phyloP scores from a whole-genome alignment of 2,329 filamentous ascomycete species.

The Claviceps sp. region DNA sequence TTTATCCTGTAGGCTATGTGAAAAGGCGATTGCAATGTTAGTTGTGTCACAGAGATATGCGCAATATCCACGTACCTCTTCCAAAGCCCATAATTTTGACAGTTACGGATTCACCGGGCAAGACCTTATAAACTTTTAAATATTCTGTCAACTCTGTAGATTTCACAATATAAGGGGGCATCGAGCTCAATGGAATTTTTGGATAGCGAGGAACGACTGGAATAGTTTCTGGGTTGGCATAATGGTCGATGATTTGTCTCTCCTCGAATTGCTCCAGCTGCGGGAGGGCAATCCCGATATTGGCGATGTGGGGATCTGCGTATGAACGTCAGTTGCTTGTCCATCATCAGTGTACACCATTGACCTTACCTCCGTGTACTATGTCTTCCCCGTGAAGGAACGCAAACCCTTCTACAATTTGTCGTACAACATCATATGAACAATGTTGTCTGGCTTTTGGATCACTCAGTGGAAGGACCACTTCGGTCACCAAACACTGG shows the following conservation, averaged over 20 bases:
- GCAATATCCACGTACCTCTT: neutral
- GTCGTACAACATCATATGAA: neutral
- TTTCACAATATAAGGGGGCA: neutral
- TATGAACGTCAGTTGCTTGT: neutral
- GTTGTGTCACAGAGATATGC: too few relatives aligned
- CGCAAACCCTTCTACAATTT: conserved; percentile 1
- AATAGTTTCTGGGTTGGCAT: neutral
- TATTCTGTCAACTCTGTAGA: neutral
- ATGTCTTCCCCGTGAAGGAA: neutral
- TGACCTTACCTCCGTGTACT: too few relatives aligned
- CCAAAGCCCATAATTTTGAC: conserved; percentile 1
- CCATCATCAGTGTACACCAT: neutral
- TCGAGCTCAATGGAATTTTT: neutral
- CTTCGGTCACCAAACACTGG: conserved; percentile 5
- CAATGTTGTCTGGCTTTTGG: neutral
- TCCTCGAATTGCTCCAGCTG: too few relatives aligned
- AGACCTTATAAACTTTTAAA: neutral
- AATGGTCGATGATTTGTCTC: neutral
- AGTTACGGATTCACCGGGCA: neutral
- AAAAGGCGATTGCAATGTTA: too few relatives aligned
- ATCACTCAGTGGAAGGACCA: conserved; percentile 2
- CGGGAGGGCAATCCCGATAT: too few relatives aligned
- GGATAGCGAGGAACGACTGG: neutral
- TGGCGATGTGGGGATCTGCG: neutral
- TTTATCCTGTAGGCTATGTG: too few relatives aligned